A percentile compares a stretch with the other conserved stretches of the same genome.
Evolutionary conservation across 352 stramenopile species (phyloP).

Genomic region (Pythium pyrilobum): DNA sequence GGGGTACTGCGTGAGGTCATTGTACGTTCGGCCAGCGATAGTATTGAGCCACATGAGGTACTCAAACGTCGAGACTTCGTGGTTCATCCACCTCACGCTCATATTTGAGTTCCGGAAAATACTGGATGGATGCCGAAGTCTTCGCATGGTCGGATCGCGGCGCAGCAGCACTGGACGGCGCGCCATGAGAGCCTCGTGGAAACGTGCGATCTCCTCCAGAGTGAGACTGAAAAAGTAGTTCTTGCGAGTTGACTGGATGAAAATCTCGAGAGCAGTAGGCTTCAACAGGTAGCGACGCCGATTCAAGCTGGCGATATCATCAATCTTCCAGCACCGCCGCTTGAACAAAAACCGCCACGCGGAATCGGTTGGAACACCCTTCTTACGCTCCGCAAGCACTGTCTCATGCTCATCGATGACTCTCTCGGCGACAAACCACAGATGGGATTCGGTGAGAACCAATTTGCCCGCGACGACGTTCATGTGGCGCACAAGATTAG

Average conservation of each 20-base stretch:
- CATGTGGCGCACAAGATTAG: slow-evolving; percentile 71
- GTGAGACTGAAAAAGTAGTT: slow-evolving; percentile 84
- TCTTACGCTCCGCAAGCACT: slow-evolving; percentile 49
- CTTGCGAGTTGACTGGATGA: slow-evolving; percentile 77
- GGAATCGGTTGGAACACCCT: slow-evolving; percentile 30
- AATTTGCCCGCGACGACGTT: slow-evolving; percentile 66
- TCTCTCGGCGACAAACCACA: slow-evolving; percentile 60
- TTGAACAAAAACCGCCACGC: slow-evolving; percentile 73
- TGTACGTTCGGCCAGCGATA: slow-evolving; percentile 85
- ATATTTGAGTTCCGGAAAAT: slow-evolving; percentile 77
- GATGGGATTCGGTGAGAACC: slow-evolving; percentile 37
- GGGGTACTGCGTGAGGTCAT: slow-evolving; percentile 95
- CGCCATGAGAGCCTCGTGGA: slow-evolving; percentile 65
- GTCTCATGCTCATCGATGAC: slow-evolving; percentile 75
- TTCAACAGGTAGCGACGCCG: slow-evolving; percentile 79
- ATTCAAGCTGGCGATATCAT: slow-evolving; percentile 69
- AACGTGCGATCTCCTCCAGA: slow-evolving; percentile 41
- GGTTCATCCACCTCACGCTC: slow-evolving; percentile 65
- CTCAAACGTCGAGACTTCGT: slow-evolving; percentile 96
- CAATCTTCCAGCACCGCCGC: slow-evolving; percentile 54
- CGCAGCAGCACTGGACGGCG: slow-evolving; percentile 55
- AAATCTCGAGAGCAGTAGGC: slow-evolving; percentile 72
- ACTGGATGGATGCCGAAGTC: slow-evolving; percentile 72
- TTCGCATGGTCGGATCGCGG: slow-evolving; percentile 61
- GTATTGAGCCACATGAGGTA: slow-evolving; percentile 93